Percentiles rank a stretch among this genome's conserved stretches.
phyloP scores from a whole-genome alignment of 148 eudicot species.

The Drosera capensis region DNA sequence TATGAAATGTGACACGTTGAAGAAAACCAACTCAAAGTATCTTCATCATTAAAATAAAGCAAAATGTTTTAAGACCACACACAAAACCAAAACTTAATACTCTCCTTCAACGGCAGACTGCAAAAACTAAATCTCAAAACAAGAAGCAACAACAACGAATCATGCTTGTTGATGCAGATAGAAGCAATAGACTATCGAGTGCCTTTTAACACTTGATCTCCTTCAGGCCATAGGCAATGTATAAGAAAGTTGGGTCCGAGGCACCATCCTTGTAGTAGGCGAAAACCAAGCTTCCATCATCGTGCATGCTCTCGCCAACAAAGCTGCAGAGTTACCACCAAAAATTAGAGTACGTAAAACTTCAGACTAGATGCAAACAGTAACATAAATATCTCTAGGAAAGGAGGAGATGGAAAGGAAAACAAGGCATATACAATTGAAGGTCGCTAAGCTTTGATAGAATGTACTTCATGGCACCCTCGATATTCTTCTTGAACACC shows the following conservation, averaged over 20 bases:
- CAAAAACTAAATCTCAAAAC: no score
- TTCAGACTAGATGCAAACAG: background rate
- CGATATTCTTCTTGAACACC: constrained; percentile 31
- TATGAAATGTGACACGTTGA: no score
- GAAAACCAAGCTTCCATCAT: constrained; percentile 35
- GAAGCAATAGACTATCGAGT: no score
- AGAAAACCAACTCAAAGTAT: no score
- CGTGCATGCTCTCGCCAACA: constrained; percentile 61
- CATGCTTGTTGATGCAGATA: no score
- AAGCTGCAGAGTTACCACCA: constrained; percentile 20
- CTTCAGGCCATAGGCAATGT: constrained; percentile 45
- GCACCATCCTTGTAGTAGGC: constrained; percentile 70
- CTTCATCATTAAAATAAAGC: no score
- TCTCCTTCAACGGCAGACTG: no score
- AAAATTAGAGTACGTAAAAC: background rate
- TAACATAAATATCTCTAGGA: background rate
- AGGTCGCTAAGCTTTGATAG: constrained; percentile 45
- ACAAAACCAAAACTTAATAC: no score
- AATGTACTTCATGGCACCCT: constrained; percentile 40
- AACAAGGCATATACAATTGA: constrained; percentile 32
- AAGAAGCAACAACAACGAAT: no score
- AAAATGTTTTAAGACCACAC: no score
- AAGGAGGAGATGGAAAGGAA: no score
- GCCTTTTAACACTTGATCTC: constrained; percentile 38
- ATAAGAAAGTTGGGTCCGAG: constrained; percentile 47